These are phyloP conservation scores for Beta lomatogona DNA, from an alignment of 179 eudicot genomes.

Conservation along the genomic window DNA sequence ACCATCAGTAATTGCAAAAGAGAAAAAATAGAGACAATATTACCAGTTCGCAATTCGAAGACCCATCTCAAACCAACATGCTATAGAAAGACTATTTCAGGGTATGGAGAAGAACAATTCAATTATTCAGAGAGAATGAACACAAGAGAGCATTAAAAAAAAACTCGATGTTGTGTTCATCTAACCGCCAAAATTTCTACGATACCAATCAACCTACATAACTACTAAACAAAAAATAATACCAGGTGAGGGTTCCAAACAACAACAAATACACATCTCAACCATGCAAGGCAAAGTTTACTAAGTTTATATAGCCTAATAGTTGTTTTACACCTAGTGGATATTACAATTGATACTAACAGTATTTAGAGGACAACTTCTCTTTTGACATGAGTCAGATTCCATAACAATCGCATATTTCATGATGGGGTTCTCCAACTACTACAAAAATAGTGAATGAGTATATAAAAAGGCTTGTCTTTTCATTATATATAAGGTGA, in stretches of 20 bases:
- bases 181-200: background rate
- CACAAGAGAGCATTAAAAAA: too few species aligned
- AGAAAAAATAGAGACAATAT: background rate
- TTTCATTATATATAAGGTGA: background rate
- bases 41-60: background rate
- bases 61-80: background rate
- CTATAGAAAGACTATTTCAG: background rate
- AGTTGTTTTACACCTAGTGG: background rate
- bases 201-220: background rate
- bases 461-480: background rate
- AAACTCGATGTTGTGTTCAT: background rate
- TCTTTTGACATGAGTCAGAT: background rate
- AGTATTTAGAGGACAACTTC: background rate
- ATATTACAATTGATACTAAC: background rate
- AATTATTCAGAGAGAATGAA: background rate
- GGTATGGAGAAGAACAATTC: background rate
- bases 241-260: background rate
- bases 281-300: background rate
- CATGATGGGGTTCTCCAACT: background rate
- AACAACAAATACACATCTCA: background rate
- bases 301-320: background rate
- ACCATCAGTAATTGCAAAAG: background rate
- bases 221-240: background rate
- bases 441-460: background rate
- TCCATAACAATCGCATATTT: background rate